These are phyloP conservation scores for Yamadazyma pseudoaaseri DNA, from an alignment of 1,139 yeast species.

Conservation along the genomic window DNA sequence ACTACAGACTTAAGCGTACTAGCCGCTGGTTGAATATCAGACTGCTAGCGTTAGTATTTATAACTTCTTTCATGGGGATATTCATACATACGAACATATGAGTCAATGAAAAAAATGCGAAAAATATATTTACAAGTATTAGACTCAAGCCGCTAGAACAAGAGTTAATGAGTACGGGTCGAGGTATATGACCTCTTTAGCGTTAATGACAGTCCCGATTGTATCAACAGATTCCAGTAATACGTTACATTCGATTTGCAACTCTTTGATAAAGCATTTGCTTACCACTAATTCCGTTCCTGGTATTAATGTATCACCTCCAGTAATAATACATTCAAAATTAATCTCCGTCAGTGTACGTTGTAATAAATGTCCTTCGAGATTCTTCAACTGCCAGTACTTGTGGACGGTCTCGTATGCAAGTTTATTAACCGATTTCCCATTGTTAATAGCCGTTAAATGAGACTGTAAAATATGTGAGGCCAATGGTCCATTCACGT, in stretches of 20 bases:
- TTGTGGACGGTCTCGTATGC: constrained; percentile 8
- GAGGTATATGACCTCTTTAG: constrained; percentile 37
- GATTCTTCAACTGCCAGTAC: constrained; percentile 24
- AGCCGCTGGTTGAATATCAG: constrained; percentile 60
- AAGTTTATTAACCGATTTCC: constrained; percentile 14
- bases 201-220: constrained; percentile 45
- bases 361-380: constrained; percentile 18
- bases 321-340: constrained; percentile 29
- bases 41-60: constrained; percentile 19
- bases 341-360: constrained; percentile 1
- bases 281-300: constrained; percentile 14
- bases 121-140: constrained; percentile 1
- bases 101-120: constrained; percentile 3
- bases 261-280: constrained; percentile 43
- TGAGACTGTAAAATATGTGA: constrained; percentile 17
- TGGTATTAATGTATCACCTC: constrained; percentile 17
- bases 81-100: constrained; percentile 12
- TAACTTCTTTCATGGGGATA: background rate
- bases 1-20: constrained; percentile 49
- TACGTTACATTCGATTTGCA: constrained; percentile 48
- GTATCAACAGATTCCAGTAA: constrained; percentile 13
- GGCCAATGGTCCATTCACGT: constrained; percentile 30
- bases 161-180: constrained; percentile 36
- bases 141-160: constrained; percentile 19
- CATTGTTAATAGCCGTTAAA: constrained; percentile 16